Conservation (phyloP, 2,329 filamentous ascomycete species). For the Colletotrichum agaves region DNA sequence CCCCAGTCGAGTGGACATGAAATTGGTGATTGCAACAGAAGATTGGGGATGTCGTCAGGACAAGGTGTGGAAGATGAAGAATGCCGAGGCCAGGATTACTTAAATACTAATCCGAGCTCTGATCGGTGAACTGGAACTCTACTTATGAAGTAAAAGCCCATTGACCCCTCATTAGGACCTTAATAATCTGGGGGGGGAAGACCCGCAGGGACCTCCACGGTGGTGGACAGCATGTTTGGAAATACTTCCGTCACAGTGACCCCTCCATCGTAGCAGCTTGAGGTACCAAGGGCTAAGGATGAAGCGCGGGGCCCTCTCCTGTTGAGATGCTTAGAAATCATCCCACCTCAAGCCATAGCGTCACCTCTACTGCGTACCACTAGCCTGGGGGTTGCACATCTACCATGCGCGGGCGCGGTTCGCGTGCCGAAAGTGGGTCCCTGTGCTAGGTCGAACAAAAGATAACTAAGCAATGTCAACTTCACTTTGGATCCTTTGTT, state of each 20-base stretch:
- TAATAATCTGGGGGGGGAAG: conserved; percentile 19
- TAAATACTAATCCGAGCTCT: conserved; percentile 25
- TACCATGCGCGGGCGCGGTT: neutral
- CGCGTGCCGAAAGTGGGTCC: conserved; percentile 7
- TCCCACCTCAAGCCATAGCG: neutral
- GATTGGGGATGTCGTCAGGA: neutral
- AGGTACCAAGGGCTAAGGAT: neutral
- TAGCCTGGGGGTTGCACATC: too few species aligned
- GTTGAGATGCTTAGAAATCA: conserved; percentile 34
- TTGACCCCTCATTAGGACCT: conserved; percentile 24
- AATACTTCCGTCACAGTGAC: conserved; percentile 31
- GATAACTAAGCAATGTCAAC: conserved; percentile 4
- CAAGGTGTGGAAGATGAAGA: neutral
- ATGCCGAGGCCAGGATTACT: neutral
- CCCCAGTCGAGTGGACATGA: conserved; percentile 29
- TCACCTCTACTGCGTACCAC: neutral
- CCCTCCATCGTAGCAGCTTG: conserved; percentile 7
- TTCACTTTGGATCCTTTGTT: neutral
- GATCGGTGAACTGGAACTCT: conserved; percentile 2
- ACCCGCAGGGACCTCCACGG: conserved; percentile 5
- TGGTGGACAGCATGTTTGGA: conserved; percentile 2
- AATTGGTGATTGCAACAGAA: neutral
- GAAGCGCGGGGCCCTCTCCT: neutral
- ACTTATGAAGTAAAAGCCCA: neutral
- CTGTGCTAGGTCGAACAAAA: neutral